Percentiles rank a stretch among this genome's conserved stretches.
phyloP scores from a whole-genome alignment of 192 early-diverging fungal genomes.

The Linnemannia zychae region DNA sequence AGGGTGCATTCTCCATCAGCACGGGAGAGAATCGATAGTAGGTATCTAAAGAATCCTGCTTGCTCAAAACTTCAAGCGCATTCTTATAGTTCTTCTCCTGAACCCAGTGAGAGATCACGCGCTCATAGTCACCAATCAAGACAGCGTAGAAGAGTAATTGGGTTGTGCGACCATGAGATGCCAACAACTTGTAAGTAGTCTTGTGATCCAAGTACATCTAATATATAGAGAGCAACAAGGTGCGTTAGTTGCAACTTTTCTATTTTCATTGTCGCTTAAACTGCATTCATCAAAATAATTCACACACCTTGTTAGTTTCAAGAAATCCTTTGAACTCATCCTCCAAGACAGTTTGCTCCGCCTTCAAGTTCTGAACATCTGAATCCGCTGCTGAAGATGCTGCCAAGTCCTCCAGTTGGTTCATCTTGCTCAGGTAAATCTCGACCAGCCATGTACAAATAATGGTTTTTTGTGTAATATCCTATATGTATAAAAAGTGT shows the following conservation, averaged over 20 bases:
- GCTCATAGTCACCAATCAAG: slow-evolving; percentile 89
- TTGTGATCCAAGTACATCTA: slow-evolving; percentile 69
- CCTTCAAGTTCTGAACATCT: slow-evolving; percentile 61
- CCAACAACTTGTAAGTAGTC: slow-evolving; percentile 86
- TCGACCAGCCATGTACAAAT: slow-evolving; percentile 92
- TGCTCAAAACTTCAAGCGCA: slow-evolving; percentile 83
- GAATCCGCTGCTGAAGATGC: slow-evolving; percentile 61
- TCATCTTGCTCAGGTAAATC: slow-evolving; percentile 85
- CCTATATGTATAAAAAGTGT: slow-evolving; percentile 56
- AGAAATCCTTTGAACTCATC: slow-evolving; percentile 83
- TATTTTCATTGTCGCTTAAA: background rate
- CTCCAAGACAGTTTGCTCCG: slow-evolving; percentile 70
- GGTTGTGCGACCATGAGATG: slow-evolving; percentile 86
- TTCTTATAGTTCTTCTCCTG: slow-evolving; percentile 79
- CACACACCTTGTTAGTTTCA: slow-evolving; percentile 72
- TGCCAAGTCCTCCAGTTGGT: slow-evolving; percentile 69
- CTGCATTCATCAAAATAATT: background rate
- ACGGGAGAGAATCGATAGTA: slow-evolving; percentile 92
- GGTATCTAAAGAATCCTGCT: slow-evolving; percentile 84
- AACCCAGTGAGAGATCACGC: slow-evolving; percentile 88
- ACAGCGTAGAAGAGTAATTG: slow-evolving; percentile 88
- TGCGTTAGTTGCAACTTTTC: background rate
- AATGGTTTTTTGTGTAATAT: slow-evolving; percentile 83
- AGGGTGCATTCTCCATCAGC: slow-evolving; percentile 88
- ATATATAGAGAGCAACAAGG: background rate